Evolutionary conservation across 164 flowering plant species (phyloP).

Genomic region (Aristolochia fimbriata): DNA sequence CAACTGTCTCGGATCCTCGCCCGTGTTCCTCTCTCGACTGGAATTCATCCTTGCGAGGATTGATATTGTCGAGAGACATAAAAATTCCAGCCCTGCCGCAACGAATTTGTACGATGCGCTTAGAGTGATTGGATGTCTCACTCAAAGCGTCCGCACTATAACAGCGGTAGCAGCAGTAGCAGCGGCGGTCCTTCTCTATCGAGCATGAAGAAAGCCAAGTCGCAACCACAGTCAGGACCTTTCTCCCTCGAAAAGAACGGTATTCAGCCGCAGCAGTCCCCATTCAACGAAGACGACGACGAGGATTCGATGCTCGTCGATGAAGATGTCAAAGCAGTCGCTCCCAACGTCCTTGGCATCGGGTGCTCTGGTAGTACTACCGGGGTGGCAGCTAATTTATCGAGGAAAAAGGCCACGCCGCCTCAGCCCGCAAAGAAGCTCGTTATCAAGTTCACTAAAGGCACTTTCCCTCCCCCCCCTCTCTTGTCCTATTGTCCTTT

Average conservation of each 20-base stretch:
- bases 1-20: no score
- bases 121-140: constrained; percentile 31
- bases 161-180: constrained; percentile 11
- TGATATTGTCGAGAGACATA: no score
- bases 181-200: constrained; percentile 11
- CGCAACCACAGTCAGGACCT: constrained; percentile 27
- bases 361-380: constrained; percentile 16
- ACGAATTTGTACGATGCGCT: constrained; percentile 11
- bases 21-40: no score
- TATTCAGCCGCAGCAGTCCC: constrained; percentile 15
- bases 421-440: constrained; percentile 91
- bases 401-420: constrained; percentile 79
- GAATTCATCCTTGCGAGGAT: no score
- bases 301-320: constrained; percentile 45
- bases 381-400: constrained; percentile 56
- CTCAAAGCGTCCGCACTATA: constrained; percentile 20
- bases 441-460: constrained; percentile 78
- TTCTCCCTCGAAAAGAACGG: constrained; percentile 50
- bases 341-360: constrained; percentile 11
- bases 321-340: constrained; percentile 30
- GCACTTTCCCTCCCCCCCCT: constrained; percentile 15
- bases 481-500: not conserved
- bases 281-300: constrained; percentile 20
- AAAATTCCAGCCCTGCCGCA: no score
- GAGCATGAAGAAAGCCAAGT: constrained; percentile 77